Percentiles rank a stretch among this genome's conserved stretches.
Conservation (phyloP, 2,329 filamentous ascomycete species). For the Thermothelomyces thermophilus region DNA sequence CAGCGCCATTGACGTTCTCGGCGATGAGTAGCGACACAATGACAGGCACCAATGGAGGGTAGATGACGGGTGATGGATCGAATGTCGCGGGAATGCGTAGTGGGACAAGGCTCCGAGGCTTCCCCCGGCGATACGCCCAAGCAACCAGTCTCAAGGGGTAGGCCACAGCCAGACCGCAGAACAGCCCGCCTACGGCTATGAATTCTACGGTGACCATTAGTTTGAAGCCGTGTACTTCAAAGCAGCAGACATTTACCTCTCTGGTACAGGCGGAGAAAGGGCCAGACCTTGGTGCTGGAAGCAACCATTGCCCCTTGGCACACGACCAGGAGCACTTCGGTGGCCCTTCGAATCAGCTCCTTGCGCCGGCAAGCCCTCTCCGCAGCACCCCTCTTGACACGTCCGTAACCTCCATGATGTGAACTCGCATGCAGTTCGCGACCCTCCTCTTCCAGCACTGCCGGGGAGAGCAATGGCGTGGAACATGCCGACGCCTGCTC, state of each 20-base stretch:
- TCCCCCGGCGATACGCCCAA: conserved; percentile 40
- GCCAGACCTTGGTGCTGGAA: conserved; percentile 40
- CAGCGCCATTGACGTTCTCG: conserved; percentile 49
- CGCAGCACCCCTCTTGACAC: conserved; percentile 26
- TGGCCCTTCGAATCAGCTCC: conserved; percentile 45
- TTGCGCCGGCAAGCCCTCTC: conserved; percentile 40
- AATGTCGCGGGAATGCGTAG: conserved; percentile 65
- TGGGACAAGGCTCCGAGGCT: conserved; percentile 34
- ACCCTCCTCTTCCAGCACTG: conserved; percentile 38
- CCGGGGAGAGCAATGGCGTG: conserved; percentile 49
- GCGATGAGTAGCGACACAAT: conserved; percentile 71
- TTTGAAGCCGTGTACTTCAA: not conserved
- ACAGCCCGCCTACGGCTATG: conserved; percentile 30
- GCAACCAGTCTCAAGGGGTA: conserved; percentile 56
- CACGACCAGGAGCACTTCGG: conserved; percentile 47
- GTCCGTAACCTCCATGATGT: conserved; percentile 22
- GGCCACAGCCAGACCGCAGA: conserved; percentile 37
- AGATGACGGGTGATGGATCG: conserved; percentile 86
- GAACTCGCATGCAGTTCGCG: conserved; percentile 18
- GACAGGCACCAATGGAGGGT: conserved; percentile 70
- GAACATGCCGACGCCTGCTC: conserved; percentile 48
- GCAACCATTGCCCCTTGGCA: conserved; percentile 44
- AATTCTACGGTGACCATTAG: conserved; percentile 35
- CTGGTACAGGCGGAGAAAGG: conserved; percentile 41
- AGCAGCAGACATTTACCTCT: conserved; percentile 36